phyloP scores from a whole-genome alignment of 805 yeast species.

The Yarrowia keelungensis region DNA sequence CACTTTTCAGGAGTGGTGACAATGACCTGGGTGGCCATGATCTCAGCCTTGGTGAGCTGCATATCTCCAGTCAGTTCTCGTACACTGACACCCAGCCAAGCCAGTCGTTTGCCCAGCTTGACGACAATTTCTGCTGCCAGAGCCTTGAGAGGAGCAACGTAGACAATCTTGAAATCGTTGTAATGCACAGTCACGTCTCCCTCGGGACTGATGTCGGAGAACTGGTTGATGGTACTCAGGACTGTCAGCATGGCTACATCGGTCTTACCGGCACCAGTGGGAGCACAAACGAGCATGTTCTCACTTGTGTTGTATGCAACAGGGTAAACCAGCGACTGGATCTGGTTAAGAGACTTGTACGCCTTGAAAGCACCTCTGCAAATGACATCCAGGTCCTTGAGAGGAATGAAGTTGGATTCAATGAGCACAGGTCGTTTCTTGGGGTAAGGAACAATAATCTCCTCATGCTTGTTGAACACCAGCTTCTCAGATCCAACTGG shows the following conservation, averaged over 20 bases:
- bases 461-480: slow-evolving; percentile 65
- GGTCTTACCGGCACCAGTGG: slow-evolving; percentile 98
- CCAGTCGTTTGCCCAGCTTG: slow-evolving; percentile 75
- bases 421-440: slow-evolving; percentile 59
- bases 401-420: slow-evolving; percentile 51
- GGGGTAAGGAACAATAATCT: slow-evolving; percentile 81
- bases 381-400: slow-evolving; percentile 66
- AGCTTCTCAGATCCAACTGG: slow-evolving; percentile 76
- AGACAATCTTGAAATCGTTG: slow-evolving; percentile 87
- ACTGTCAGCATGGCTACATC: slow-evolving; percentile 87
- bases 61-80: slow-evolving; percentile 94
- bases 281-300: slow-evolving; percentile 95
- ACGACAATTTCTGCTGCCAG: slow-evolving; percentile 96
- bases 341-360: slow-evolving; percentile 77
- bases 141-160: slow-evolving; percentile 93
- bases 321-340: slow-evolving; percentile 90
- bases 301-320: slow-evolving; percentile 93
- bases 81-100: slow-evolving; percentile 86
- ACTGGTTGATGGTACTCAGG: slow-evolving; percentile 78
- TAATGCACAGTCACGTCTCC: slow-evolving; percentile 68
- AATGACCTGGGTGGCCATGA: slow-evolving; percentile 79
- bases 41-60: slow-evolving; percentile 85
- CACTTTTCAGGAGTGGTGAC: slow-evolving; percentile 97
- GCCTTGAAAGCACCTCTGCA: slow-evolving; percentile 86
- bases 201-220: slow-evolving; percentile 52